phyloP scores from a whole-genome alignment of 495 filamentous ascomycete species.

The Polyplosphaeria fusca region DNA sequence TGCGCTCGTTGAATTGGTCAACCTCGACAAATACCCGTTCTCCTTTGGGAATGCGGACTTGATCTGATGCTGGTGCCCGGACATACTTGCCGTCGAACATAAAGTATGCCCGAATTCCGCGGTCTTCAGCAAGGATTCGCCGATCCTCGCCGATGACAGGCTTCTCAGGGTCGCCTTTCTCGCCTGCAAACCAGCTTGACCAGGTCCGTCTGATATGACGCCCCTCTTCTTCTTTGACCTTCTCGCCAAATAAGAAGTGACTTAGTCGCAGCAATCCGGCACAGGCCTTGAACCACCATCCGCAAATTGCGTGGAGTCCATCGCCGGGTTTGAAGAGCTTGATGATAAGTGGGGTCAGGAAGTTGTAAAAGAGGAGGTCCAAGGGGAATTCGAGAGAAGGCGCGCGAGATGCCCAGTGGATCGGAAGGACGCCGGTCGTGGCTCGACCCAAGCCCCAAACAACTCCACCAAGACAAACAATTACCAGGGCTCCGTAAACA shows the following conservation, averaged over 20 bases:
- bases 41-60: conserved; percentile 88
- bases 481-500: conserved; percentile 90
- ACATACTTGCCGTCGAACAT: conserved; percentile 78
- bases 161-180: conserved; percentile 50
- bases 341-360: conserved; percentile 81
- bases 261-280: conserved; percentile 76
- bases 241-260: conserved; percentile 88
- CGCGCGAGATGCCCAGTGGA: conserved; percentile 86
- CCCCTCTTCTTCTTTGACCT: conserved; percentile 78
- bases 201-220: conserved; percentile 55
- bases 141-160: conserved; percentile 47
- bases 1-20: conserved; percentile 61
- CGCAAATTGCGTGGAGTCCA: conserved; percentile 76
- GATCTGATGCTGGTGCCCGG: conserved; percentile 84
- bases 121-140: conserved; percentile 36
- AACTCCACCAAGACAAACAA: conserved; percentile 89
- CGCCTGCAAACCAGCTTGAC: conserved; percentile 48
- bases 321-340: conserved; percentile 80
- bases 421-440: conserved; percentile 71
- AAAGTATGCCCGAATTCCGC: conserved; percentile 53
- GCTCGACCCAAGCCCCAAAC: conserved; percentile 81
- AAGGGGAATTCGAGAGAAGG: conserved; percentile 92
- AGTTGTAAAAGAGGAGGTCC: conserved; percentile 94
- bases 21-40: conserved; percentile 77
- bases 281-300: conserved; percentile 93